Conservation (phyloP, 78 protist genomes). For the Emiliania huxleyi region DNA sequence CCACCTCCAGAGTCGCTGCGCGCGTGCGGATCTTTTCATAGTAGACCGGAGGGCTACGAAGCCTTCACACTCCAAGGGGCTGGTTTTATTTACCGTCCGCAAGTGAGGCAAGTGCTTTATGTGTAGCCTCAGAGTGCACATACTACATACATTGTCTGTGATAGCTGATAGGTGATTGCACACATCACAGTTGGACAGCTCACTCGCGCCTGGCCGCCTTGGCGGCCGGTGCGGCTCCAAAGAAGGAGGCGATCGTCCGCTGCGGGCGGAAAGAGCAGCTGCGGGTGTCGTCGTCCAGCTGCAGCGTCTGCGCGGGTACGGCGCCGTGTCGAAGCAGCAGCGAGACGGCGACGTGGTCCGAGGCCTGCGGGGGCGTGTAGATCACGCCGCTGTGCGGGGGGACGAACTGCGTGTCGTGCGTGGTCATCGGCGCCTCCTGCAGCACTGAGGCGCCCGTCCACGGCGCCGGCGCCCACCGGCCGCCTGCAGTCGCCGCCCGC, state of each 20-base stretch:
- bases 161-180: too few relatives aligned
- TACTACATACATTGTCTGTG: too few relatives aligned
- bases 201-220: too few relatives aligned
- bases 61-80: too few relatives aligned
- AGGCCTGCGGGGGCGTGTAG: slow-evolving; percentile 19
- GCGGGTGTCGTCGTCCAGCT: not conserved
- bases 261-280: not conserved
- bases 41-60: too few relatives aligned
- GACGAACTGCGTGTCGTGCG: slow-evolving; percentile 10
- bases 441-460: not conserved
- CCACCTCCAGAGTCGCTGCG: too few relatives aligned
- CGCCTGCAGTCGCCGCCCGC: not conserved
- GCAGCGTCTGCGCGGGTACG: not conserved
- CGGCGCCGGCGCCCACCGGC: slow-evolving; percentile 25
- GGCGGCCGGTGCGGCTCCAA: too few relatives aligned
- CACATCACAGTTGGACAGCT: too few relatives aligned
- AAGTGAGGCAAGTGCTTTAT: too few relatives aligned
- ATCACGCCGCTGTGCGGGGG: slow-evolving; percentile 21
- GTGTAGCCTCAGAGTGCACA: too few relatives aligned
- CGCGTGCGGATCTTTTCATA: too few relatives aligned
- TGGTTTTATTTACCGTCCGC: too few relatives aligned
- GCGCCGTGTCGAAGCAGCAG: not conserved
- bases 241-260: not conserved
- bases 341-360: slow-evolving; percentile 16
- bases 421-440: not conserved